phyloP scores from a whole-genome alignment of 228 moss, liverwort and hornwort genomes.

The Sphagnum fallax region DNA sequence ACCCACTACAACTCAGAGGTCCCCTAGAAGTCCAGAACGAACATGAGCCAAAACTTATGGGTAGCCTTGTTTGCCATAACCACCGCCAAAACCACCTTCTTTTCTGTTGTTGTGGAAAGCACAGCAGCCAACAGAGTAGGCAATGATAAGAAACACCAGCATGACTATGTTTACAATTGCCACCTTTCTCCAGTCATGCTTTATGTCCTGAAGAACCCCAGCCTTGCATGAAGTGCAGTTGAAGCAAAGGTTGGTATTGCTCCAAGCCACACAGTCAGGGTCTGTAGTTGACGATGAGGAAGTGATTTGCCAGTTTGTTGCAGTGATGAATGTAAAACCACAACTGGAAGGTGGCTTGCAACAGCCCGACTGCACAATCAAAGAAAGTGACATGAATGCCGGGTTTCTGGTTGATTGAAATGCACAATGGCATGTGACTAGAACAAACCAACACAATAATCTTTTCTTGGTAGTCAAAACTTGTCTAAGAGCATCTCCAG shows the following conservation, averaged over 20 bases:
- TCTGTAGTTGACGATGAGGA: slow-evolving; percentile 21
- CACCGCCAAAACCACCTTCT: slow-evolving; percentile 17
- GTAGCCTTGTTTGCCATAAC: neutral
- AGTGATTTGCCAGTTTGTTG: slow-evolving; percentile 41
- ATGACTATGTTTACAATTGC: slow-evolving; percentile 58
- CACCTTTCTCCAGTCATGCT: slow-evolving; percentile 87
- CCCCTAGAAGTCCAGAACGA: too few species aligned
- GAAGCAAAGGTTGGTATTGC: slow-evolving; percentile 59
- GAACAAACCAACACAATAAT: too few species aligned
- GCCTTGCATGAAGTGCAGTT: slow-evolving; percentile 86
- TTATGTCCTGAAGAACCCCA: slow-evolving; percentile 75
- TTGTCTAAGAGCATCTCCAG: too few species aligned
- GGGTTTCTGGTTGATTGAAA: neutral
- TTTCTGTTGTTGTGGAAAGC: slow-evolving; percentile 64
- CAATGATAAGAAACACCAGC: slow-evolving; percentile 57
- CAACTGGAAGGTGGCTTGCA: slow-evolving; percentile 94
- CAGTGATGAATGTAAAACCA: slow-evolving; percentile 49
- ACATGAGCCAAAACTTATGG: too few species aligned
- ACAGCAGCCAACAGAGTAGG: slow-evolving; percentile 85
- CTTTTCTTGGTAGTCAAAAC: neutral
- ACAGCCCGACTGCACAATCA: slow-evolving; percentile 71
- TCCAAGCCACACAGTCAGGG: slow-evolving; percentile 65
- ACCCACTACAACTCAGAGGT: too few species aligned
- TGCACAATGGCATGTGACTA: too few species aligned
- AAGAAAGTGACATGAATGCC: neutral